Evolutionary conservation across 116 monocot genomes (phyloP), one percentile per base, ranked within the genome.

Genomic region (Phalaenopsis hybrid): DNA sequence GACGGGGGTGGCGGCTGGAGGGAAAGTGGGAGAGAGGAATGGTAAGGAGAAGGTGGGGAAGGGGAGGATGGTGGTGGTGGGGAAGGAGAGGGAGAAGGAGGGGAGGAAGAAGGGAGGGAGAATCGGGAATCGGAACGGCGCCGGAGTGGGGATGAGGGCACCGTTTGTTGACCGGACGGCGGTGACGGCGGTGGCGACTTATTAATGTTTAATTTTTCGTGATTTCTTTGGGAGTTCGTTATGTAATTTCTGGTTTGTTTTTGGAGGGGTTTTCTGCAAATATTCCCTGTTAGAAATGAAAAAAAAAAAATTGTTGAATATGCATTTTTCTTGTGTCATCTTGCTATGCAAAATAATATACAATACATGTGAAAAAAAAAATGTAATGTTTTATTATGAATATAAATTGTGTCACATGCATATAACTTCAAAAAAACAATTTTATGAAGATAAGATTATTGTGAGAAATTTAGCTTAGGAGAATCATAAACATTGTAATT

Each of bases 31-130:
- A 11, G 58, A 31, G 43, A 44, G 7, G 75, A 8, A 59, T n/a
- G 84, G 79, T 33, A 84, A 84, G 79, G 74, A 59, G 52, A 48
- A 46, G 74, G 4, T 5, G 25, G n/a, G 25, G 61, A 52, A 51
- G 1, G 81, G 49, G 17, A 85, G 49, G 84, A 83, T 8, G 33
- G 4, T 33, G 33, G 4, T 33, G 67, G 67, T 63, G 51, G 70
- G 79, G 73, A 83, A 23, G 83, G 57, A 52, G 3, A 52, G 52
- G 12, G 52, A 52, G 10, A 52, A 52, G 52, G 52, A 52, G 13
- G 52, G 10, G 52, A 52, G 52, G 52, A 52, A 52, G 52, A 52
- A 52, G 52, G 52, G 16, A 15, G 52, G 52, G 12, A 80, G 80
- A 10, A 44, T 46, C 34, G 58, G 74, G 12, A 72, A 65, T 65